These are phyloP conservation scores for Pyrenochaeta sp. DNA, from an alignment of 2,329 filamentous ascomycete species.

Conservation along the genomic window DNA sequence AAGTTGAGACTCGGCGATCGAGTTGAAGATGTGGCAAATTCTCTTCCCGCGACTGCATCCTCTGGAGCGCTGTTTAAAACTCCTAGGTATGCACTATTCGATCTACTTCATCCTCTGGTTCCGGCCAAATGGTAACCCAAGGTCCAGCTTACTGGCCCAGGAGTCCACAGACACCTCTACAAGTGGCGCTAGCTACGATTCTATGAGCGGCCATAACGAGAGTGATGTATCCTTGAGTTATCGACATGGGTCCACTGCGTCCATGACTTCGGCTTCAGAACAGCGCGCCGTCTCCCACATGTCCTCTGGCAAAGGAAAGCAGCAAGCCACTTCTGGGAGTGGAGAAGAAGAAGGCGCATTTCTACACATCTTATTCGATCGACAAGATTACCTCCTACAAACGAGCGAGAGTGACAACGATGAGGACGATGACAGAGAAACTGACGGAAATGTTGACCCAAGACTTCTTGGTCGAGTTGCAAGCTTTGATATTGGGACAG, in stretches of 20 bases:
- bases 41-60: constrained; percentile 19
- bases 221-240: constrained; percentile 4
- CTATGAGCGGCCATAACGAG: constrained; percentile 8
- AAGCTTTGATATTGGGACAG: constrained; percentile 1
- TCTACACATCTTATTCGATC: constrained; percentile 26
- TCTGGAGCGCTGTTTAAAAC: constrained; percentile 11
- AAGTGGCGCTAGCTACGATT: constrained; percentile 23
- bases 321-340: not conserved
- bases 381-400: constrained; percentile 28
- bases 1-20: constrained; percentile 29
- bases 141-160: constrained; percentile 25
- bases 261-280: constrained; percentile 15
- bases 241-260: constrained; percentile 14
- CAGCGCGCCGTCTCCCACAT: constrained; percentile 13
- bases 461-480: constrained; percentile 11
- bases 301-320: constrained; percentile 15
- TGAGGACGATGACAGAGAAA: constrained; percentile 6
- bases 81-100: constrained; percentile 24
- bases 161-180: constrained; percentile 24
- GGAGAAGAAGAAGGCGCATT: constrained; percentile 11
- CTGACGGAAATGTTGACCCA: constrained; percentile 21
- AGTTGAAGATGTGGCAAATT: constrained; percentile 27
- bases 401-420: constrained; percentile 21
- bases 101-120: constrained; percentile 5
- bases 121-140: constrained; percentile 18